Conservation (phyloP, 164 flowering plant species). For the Echeveria elegans region DNA sequence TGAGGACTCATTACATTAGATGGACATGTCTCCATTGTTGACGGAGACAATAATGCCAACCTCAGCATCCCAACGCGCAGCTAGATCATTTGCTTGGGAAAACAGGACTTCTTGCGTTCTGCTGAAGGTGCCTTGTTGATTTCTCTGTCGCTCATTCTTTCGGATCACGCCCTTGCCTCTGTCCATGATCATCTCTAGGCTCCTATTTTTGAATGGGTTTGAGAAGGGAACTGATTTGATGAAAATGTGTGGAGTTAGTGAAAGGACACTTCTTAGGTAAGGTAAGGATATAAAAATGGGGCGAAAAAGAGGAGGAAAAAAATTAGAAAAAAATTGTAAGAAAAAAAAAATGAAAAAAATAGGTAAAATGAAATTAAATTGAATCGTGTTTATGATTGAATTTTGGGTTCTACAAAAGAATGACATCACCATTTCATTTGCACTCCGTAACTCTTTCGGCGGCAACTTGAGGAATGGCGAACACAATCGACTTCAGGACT, state of each 20-base stretch:
- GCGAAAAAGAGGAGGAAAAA: no score
- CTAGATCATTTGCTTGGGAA: background rate
- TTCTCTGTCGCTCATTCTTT: background rate
- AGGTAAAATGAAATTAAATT: no score
- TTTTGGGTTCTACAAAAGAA: no score
- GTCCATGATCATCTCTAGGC: background rate
- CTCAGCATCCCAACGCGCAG: background rate
- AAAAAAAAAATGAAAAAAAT: no score
- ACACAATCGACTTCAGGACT: conserved; percentile 71
- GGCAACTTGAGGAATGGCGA: no score
- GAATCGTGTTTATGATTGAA: no score
- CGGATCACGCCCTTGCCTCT: background rate
- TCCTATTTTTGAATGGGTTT: background rate
- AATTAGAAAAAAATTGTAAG: no score
- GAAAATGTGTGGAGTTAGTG: background rate
- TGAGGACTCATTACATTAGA: conserved; percentile 2
- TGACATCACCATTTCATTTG: no score
- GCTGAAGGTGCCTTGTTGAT: conserved; percentile 1
- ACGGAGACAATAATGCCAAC: background rate
- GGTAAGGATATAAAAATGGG: no score
- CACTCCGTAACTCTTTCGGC: no score
- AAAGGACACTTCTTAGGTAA: background rate
- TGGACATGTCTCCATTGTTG: background rate
- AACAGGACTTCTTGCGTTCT: background rate
- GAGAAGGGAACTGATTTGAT: background rate